Conservation (phyloP, 2,329 filamentous ascomycete genomes). For the Cladosporium austrohemisphaericum region DNA sequence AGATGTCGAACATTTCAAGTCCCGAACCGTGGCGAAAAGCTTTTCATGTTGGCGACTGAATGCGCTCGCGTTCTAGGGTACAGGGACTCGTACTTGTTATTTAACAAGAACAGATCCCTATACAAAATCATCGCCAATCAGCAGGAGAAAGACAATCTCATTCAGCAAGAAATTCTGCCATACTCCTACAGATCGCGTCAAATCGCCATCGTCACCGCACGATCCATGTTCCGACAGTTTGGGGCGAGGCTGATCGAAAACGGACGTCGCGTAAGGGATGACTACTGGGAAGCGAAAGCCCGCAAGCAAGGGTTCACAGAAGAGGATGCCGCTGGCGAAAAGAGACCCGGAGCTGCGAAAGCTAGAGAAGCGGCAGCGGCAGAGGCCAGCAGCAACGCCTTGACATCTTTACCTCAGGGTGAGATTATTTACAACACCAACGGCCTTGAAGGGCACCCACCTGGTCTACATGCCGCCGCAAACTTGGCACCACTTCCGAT, state of each 20-base stretch:
- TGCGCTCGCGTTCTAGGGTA: conserved; percentile 92
- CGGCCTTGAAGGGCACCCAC: conserved; percentile 36
- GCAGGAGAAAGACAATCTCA: conserved; percentile 92
- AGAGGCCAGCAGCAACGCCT: conserved; percentile 55
- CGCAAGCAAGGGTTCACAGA: conserved; percentile 97
- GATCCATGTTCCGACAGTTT: conserved; percentile 98
- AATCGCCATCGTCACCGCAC: conserved; percentile 94
- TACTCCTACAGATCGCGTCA: conserved; percentile 98
- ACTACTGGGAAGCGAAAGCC: conserved; percentile 98
- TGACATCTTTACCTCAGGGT: conserved; percentile 64
- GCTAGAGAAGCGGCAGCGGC: conserved; percentile 77
- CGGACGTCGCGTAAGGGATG: conserved; percentile 86
- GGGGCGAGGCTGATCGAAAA: conserved; percentile 89
- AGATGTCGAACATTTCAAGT: conserved; percentile 91
- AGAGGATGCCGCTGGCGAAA: conserved; percentile 91
- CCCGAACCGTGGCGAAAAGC: conserved; percentile 82
- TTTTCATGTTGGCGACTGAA: conserved; percentile 98
- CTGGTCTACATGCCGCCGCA: conserved; percentile 56
- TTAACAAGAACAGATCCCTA: conserved; percentile 96
- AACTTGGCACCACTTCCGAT: conserved; percentile 72
- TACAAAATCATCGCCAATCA: conserved; percentile 98
- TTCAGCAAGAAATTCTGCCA: conserved; percentile 88
- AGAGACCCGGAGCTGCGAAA: conserved; percentile 87
- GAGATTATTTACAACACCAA: conserved; percentile 86
- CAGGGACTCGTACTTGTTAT: conserved; percentile 93